phyloP scores from a whole-genome alignment of 306 rosid species.

The Nissolia schottii region DNA sequence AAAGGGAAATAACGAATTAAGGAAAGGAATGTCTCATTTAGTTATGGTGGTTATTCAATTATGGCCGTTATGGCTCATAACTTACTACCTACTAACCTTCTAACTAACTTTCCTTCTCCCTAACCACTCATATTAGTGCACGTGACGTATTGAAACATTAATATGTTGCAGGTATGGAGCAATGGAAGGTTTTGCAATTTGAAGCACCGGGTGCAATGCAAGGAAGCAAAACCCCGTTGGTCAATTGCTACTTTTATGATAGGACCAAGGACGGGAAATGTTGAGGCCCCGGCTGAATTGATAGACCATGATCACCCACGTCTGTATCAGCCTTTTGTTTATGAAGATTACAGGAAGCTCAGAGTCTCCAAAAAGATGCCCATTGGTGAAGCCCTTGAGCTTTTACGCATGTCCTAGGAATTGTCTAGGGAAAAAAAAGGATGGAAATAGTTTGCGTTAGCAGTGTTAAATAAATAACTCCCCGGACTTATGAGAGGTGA shows the following conservation, averaged over 20 bases:
- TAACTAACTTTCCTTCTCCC: no score
- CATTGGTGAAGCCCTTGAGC: conserved; percentile 47
- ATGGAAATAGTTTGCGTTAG: no score
- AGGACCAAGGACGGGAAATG: conserved; percentile 38
- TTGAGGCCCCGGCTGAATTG: conserved; percentile 46
- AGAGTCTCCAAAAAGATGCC: conserved; percentile 21
- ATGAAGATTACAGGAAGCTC: conserved; percentile 41
- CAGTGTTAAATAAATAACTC: not conserved
- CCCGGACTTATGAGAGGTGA: no score
- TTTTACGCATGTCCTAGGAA: conserved; percentile 13
- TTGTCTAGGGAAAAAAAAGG: not conserved
- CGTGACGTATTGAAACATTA: no score
- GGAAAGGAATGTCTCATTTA: no score
- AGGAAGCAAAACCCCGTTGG: conserved; percentile 35
- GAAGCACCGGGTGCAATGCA: conserved; percentile 58
- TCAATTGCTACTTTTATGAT: conserved; percentile 48
- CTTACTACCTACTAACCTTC: no score
- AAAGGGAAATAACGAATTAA: no score
- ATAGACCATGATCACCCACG: conserved; percentile 46
- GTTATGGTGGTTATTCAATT: no score
- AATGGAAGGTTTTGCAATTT: conserved; percentile 52
- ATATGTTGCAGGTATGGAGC: conserved; percentile 52
- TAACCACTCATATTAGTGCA: no score
- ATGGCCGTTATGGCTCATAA: no score
- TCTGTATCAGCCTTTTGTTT: conserved; percentile 32